Conservation (phyloP, 164 flowering plant genomes). For the Umbellularia californica region DNA sequence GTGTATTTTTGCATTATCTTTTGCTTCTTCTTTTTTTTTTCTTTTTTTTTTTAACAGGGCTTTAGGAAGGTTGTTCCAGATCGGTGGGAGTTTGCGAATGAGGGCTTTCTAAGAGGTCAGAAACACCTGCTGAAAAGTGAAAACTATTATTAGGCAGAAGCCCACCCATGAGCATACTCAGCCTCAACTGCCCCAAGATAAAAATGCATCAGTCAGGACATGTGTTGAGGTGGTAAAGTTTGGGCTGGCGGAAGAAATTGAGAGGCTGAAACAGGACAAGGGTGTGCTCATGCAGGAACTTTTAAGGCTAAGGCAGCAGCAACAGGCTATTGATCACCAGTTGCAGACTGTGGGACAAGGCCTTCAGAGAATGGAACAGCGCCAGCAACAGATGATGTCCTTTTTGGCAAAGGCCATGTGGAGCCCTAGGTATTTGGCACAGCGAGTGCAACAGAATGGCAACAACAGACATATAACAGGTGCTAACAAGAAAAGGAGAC, state of each 20-base stretch:
- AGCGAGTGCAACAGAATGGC: conserved; percentile 80
- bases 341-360: conserved; percentile 80
- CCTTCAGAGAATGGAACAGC: conserved; percentile 91
- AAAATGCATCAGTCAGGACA: conserved; percentile 66
- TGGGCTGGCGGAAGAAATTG: conserved; percentile 94
- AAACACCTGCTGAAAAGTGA: conserved; percentile 75
- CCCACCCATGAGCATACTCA: conserved; percentile 49
- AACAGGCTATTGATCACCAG: conserved; percentile 81
- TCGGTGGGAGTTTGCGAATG: conserved; percentile 96
- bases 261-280: conserved; percentile 87
- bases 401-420: conserved; percentile 92
- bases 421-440: conserved; percentile 86
- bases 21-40: background rate
- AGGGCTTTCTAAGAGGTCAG: conserved; percentile 86
- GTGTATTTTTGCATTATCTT: background rate
- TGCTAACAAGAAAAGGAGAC: conserved; percentile 75
- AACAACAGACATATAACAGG: conserved; percentile 58
- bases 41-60: conserved; percentile 52
- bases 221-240: conserved; percentile 98
- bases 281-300: conserved; percentile 96
- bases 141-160: conserved; percentile 60
- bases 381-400: conserved; percentile 99
- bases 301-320: conserved; percentile 92
- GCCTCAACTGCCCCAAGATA: conserved; percentile 59
- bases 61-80: conserved; percentile 96